Percentiles rank a stretch among this genome's conserved stretches.
Evolutionary conservation across 179 eudicot genomes (phyloP).

Genomic region (Vitellaria paradoxa): DNA sequence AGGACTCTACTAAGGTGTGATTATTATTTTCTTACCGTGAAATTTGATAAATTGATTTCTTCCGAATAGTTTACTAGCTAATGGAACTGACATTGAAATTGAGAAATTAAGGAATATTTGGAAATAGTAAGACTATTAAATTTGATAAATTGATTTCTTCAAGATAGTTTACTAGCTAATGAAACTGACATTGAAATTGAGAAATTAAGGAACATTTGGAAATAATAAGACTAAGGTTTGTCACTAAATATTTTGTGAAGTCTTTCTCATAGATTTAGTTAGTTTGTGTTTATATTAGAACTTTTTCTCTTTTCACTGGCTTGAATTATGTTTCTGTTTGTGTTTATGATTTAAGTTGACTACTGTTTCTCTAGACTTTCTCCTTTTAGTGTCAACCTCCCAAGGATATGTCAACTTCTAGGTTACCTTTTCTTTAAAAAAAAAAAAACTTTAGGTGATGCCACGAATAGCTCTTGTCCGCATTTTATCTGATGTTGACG

Average conservation of each 20-base stretch:
- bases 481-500: background rate
- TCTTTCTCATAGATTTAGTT: background rate
- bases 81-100: background rate
- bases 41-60: background rate
- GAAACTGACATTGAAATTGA: background rate
- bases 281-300: background rate
- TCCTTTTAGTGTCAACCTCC: background rate
- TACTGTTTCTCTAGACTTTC: background rate
- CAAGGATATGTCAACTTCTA: background rate
- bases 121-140: background rate
- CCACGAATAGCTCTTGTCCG: conserved; percentile 3
- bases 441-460: background rate
- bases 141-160: background rate
- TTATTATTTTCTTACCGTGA: conserved; percentile 3
- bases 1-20: conserved; percentile 46
- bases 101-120: background rate
- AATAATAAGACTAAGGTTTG: background rate
- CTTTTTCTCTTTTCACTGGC: background rate
- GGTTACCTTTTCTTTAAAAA: too few species aligned
- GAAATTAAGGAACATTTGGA: background rate
- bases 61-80: background rate
- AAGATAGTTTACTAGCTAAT: background rate
- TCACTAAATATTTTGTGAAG: background rate
- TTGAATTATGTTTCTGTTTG: background rate
- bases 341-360: background rate